Evolutionary conservation across 2,329 filamentous ascomycete species (phyloP).

Genomic region (Nemania abortiva): DNA sequence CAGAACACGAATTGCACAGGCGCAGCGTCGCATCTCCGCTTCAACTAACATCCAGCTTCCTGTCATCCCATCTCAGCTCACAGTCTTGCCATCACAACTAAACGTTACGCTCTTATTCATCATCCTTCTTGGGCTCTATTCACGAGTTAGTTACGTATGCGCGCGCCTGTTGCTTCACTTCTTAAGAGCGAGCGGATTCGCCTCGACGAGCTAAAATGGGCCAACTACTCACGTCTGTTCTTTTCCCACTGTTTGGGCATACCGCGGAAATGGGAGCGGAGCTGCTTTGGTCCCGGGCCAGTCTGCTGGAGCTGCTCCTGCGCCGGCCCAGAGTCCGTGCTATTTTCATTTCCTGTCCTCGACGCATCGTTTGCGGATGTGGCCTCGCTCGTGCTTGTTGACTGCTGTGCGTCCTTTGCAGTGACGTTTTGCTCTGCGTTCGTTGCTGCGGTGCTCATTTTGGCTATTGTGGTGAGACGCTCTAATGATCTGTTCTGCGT

Average conservation of each 20-base stretch:
- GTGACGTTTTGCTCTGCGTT: conserved; percentile 23
- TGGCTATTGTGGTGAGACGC: not conserved
- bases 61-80: too few species aligned
- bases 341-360: conserved; percentile 15
- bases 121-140: conserved; percentile 43
- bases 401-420: conserved; percentile 26
- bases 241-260: conserved; percentile 50
- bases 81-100: not conserved
- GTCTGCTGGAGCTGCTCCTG: conserved; percentile 31
- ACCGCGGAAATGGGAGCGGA: conserved; percentile 46
- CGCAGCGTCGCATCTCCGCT: too few species aligned
- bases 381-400: conserved; percentile 12
- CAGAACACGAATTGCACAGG: too few species aligned
- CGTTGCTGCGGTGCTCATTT: conserved; percentile 25
- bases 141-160: conserved; percentile 27
- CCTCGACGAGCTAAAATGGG: not conserved
- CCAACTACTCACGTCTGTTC: conserved; percentile 41
- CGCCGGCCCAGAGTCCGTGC: conserved; percentile 4
- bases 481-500: not conserved
- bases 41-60: too few species aligned
- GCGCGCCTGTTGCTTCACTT: not conserved
- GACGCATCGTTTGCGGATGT: conserved; percentile 14
- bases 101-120: not conserved
- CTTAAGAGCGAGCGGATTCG: not conserved
- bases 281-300: conserved; percentile 35